phyloP scores from a whole-genome alignment of 2,329 filamentous ascomycete genomes.

The Penicillium decumbens region DNA sequence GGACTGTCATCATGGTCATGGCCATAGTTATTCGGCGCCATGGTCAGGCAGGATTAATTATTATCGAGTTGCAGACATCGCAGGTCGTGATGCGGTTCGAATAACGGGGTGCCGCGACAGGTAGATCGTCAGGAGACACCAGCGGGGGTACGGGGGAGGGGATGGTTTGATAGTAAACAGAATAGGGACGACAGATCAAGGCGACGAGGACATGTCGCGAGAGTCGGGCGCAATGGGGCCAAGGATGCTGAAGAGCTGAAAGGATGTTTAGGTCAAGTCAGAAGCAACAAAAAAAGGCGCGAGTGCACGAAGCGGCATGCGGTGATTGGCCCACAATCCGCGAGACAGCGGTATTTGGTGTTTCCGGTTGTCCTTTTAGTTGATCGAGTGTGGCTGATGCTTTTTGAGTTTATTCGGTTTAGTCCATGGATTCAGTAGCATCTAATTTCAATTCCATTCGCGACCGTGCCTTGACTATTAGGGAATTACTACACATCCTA shows the following conservation, averaged over 20 bases:
- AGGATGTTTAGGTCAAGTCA: constrained; percentile 8
- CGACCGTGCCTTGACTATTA: background rate
- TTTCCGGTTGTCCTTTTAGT: background rate
- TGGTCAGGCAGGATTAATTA: constrained; percentile 32
- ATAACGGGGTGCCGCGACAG: background rate
- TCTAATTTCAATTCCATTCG: background rate
- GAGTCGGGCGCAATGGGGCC: constrained; percentile 1
- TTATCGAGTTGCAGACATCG: constrained; percentile 40
- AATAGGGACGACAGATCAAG: background rate
- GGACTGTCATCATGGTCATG: constrained; percentile 27
- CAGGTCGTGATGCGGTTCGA: constrained; percentile 19
- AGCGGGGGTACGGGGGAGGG: background rate
- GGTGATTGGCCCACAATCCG: constrained; percentile 6
- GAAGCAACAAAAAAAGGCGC: constrained; percentile 13
- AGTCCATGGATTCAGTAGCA: background rate
- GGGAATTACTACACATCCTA: background rate
- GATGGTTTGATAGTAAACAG: background rate
- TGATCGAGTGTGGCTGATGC: background rate
- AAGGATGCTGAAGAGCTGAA: constrained; percentile 2
- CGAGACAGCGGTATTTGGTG: background rate
- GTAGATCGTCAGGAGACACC: background rate
- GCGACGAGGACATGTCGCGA: background rate
- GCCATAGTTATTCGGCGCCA: constrained; percentile 39
- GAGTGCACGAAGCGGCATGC: constrained; percentile 12
- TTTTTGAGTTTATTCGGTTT: background rate